Base-by-base conservation (phyloP, 768 basidiomycete genomes). In the Lyophyllum semitale region DNA sequence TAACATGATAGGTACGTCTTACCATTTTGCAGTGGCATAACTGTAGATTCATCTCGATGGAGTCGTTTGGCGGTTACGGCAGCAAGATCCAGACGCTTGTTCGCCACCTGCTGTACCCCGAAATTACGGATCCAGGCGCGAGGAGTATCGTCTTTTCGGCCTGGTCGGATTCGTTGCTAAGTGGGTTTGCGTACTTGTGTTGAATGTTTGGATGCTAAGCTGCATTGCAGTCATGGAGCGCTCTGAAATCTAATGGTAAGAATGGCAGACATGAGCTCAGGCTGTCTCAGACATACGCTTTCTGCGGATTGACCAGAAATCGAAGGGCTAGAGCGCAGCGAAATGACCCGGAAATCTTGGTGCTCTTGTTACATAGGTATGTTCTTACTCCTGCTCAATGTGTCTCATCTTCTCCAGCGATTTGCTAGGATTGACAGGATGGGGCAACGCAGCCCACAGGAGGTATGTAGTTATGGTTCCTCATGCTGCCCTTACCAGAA, bases 141-240 rank as follows among this genome's bases (percentile, higher is more conserved):
- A 92, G 93, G 73, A 89, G 87, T 62, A 91, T 92, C 45, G 85
- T 95, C 37, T 95, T 95, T 64, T 95, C 92, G 9, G 92, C 93
- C 7, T 95, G 93, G 91, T 86, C 86, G 3, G 93, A 94, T 73
- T 93, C 90, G 1, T 69, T 95, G 42, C 80, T 83, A 43, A 93
- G 92, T 91, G 60, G 58, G 86, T 71, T 40, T 26, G 35, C 11
- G 30, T 23, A 17, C 18, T 55, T 48, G 30, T 42, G n/a, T 1
- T 27, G 37, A n/a, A n/a, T 6, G 35, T 17, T 27, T 2, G 41
- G 48, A 33, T n/a, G 42, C 27, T 35, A 30, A 9, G 7, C 50
- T 63, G 35, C 62, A 30, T 42, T n/a, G 17, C 38, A 93, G 91
- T 95, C 66, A 79, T 94, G 44, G 83, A 90, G 59, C 81, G 93